Percentiles rank a stretch among this genome's conserved stretches.
Evolutionary conservation across 2,329 filamentous ascomycete species (phyloP).

Genomic region (Lithohypha guttulata): DNA sequence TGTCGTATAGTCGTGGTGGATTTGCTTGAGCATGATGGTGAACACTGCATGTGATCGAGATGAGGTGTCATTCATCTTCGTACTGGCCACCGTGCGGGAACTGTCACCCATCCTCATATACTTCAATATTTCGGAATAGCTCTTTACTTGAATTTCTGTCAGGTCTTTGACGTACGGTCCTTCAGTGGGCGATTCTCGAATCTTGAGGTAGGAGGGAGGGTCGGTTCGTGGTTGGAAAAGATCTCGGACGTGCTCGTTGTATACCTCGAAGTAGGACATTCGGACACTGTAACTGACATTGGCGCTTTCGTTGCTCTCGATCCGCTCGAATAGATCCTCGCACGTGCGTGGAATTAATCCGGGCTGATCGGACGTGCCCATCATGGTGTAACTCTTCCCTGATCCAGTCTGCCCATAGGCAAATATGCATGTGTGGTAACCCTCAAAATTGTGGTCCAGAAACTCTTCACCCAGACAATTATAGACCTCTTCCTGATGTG

Average conservation of each 20-base stretch:
- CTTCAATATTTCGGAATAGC: constrained; percentile 73
- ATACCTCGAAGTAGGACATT: constrained; percentile 97
- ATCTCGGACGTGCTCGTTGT: constrained; percentile 97
- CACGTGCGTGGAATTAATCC: constrained; percentile 92
- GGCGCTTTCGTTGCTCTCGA: constrained; percentile 71
- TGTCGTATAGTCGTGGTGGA: constrained; percentile 93
- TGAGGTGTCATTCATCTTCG: constrained; percentile 99
- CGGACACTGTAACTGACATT: constrained; percentile 95
- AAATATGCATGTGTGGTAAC: constrained; percentile 98
- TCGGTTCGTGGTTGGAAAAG: constrained; percentile 71
- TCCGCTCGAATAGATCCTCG: constrained; percentile 88
- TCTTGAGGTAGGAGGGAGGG: constrained; percentile 85
- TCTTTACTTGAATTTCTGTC: constrained; percentile 84
- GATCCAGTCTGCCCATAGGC: constrained; percentile 97
- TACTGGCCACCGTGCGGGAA: constrained; percentile 80
- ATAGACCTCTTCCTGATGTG: constrained; percentile 86
- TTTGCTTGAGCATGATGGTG: constrained; percentile 95
- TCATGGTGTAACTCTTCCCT: constrained; percentile 97
- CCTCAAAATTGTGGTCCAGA: constrained; percentile 97
- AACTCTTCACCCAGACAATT: constrained; percentile 91
- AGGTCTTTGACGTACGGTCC: constrained; percentile 95
- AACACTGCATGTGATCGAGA: constrained; percentile 95
- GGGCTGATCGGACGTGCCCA: constrained; percentile 75
- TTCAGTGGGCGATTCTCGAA: constrained; percentile 87
- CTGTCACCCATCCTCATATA: constrained; percentile 84